Evolutionary conservation across 768 basidiomycete species (phyloP).

Genomic region (Tylopilus cervinicoccineus): DNA sequence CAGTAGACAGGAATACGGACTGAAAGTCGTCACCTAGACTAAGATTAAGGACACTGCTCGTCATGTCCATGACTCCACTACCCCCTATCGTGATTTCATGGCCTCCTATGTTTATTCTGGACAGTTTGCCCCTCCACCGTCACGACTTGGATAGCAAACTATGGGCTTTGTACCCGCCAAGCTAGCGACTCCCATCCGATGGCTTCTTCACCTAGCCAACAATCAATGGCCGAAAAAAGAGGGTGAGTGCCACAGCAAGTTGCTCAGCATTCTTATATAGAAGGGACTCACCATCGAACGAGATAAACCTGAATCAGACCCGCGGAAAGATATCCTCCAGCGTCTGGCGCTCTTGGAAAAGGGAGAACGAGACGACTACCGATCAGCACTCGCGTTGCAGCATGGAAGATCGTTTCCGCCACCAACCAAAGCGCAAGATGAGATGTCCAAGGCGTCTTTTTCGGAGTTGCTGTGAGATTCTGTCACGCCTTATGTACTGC

Average conservation of each 20-base stretch:
- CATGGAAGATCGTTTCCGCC: slow-evolving; percentile 23
- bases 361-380: slow-evolving; percentile 15
- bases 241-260: slow-evolving; percentile 1
- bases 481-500: no score
- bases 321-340: slow-evolving; percentile 1
- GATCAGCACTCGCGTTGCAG: slow-evolving; percentile 31
- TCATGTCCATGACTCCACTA: background rate
- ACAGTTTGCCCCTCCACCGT: no score
- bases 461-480: slow-evolving; percentile 12
- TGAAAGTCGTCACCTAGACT: background rate
- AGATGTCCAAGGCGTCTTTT: slow-evolving; percentile 13
- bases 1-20: no score
- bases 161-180: slow-evolving; percentile 12
- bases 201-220: background rate
- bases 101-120: background rate
- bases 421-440: slow-evolving; percentile 19
- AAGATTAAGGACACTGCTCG: background rate
- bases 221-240: background rate
- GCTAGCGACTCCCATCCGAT: background rate
- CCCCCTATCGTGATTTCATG: background rate
- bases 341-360: slow-evolving; percentile 11
- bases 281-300: background rate
- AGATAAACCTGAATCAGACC: slow-evolving; percentile 1
- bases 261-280: background rate
- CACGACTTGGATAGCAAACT: background rate